Base-by-base conservation (phyloP, 345 rosid species). In the Euphorbia peplus region DNA sequence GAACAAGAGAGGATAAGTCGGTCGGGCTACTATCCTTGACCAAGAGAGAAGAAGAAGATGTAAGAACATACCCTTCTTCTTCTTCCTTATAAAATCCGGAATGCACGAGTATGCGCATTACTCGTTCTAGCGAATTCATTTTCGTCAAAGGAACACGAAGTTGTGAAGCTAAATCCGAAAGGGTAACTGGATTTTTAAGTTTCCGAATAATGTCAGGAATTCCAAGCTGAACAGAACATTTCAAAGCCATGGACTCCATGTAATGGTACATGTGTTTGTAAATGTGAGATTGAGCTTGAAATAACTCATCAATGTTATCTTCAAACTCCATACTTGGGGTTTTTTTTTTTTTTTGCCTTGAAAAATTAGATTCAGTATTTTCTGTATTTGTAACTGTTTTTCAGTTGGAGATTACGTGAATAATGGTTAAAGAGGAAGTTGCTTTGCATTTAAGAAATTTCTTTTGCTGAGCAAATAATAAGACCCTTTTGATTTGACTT, bases 61-160 rank as follows among this genome's bases (percentile, higher is more conserved):
- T 72, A 26, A 72, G 70, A 25, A 35, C 51, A 26, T 65, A 72
- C 26, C 70, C 59, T 57, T 64, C 75, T 48, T 32, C 57, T 30
- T 50, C 32, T 13, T 4, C 37, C 16, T 59, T 47, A 16, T 69
- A 69, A 66, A 75, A 41, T 10, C 74, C 74, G 0, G 66, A 69
- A 18, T 75, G 74, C 18, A 57, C 70, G 13, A 75, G 53, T 13
- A 75, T 51, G 60, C 78, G 78, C 70, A 75, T 63, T 4, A 75
- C 55, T 44, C 73, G 70, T 24, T 39, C 60, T 22, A 75, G 54
- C 50, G 29, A 63, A n/a, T 47, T 16, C 4, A 55, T 58, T 58
- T 69, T 64, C 1, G 55, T 18, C 24, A 26, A 19, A n/a, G 63
- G 64, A 41, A 75, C 5, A 1, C 50, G 21, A 18, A 75, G 73